A percentile compares a stretch with the other conserved stretches of the same genome.
phyloP scores from a whole-genome alignment of 2,329 filamentous ascomycete genomes.

The Apiospora koreana region DNA sequence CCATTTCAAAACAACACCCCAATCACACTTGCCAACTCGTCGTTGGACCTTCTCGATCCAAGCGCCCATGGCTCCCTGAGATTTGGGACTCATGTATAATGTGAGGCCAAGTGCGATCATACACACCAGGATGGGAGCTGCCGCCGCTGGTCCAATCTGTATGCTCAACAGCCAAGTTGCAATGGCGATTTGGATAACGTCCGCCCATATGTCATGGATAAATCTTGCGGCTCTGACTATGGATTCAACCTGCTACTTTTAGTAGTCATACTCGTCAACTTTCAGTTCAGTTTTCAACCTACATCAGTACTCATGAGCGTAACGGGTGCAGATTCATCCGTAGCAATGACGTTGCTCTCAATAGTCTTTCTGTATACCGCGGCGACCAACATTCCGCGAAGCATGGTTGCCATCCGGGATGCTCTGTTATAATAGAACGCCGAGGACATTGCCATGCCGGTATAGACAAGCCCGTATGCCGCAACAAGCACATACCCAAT shows the following conservation, averaged over 20 bases:
- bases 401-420: slow-evolving; percentile 33
- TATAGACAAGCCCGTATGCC: slow-evolving; percentile 35
- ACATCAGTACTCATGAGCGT: slow-evolving; percentile 45
- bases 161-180: slow-evolving; percentile 35
- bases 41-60: slow-evolving; percentile 12
- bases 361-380: slow-evolving; percentile 37
- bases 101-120: slow-evolving; percentile 27
- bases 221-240: slow-evolving; percentile 37
- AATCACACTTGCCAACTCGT: slow-evolving; percentile 9
- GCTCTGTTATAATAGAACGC: slow-evolving; percentile 34
- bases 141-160: slow-evolving; percentile 36
- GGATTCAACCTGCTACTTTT: slow-evolving; percentile 33
- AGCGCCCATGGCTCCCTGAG: background rate
- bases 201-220: slow-evolving; percentile 39
- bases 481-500: slow-evolving; percentile 35
- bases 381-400: slow-evolving; percentile 33
- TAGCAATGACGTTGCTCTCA: slow-evolving; percentile 27
- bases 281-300: slow-evolving; percentile 12
- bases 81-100: slow-evolving; percentile 24
- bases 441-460: slow-evolving; percentile 32
- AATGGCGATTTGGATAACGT: slow-evolving; percentile 35
- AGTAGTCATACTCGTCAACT: background rate
- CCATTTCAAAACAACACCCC: too few relatives aligned
- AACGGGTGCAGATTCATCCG: slow-evolving; percentile 36
- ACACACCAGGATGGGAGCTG: slow-evolving; percentile 35